Evolutionary conservation across 139 green algal genomes (phyloP), one percentile per base, ranked within the genome.

Genomic region (Mychonastes homosphaera): DNA sequence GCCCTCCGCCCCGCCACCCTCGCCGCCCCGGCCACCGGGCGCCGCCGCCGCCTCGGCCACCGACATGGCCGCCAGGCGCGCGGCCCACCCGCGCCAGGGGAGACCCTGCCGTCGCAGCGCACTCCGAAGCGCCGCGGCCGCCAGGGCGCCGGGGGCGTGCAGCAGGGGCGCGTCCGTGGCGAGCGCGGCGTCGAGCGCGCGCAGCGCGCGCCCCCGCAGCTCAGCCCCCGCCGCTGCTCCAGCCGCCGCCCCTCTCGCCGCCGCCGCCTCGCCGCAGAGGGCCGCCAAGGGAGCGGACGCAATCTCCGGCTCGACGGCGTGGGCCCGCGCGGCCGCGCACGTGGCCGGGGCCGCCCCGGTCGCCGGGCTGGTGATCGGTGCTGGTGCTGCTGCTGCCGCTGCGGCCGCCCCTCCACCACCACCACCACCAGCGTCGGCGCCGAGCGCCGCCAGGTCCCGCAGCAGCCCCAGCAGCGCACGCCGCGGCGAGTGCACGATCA

Each of bases 141-240:
- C 79, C 19, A 87, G 56, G 29, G 67, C 59, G 3, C 74, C 84
- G 2, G 83, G 83, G 4, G 77, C 57, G 38, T 76, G 72, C 55
- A 89, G 53, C 57, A 91, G 69, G 13, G 84, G 85, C 9, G 84
- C 84, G 41, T 93, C 85, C 9, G 65, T 84, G 5, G 89, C 64
- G 70, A 92, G 64, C 34, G 92, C 66, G 19, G 73, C 64, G 47
- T 86, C 81, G 15, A 81, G 36, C 0, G 80, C 74, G 9, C 53
- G 58, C 2, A 54, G 23, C 2, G 59, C 51, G 10, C 33, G 56
- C 15, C 24, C 16, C 19, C 38, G 50, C 10, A 48, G 54, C 48
- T 50, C 16, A 3, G 40, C 30, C 24, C 68, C n/a, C 2, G 24
- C 33, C 19, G 54, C 27, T 43, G 41, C 41, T 61, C 40, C 10